Conservation (phyloP, 805 yeast species). For the Teunomyces gatunensis region DNA sequence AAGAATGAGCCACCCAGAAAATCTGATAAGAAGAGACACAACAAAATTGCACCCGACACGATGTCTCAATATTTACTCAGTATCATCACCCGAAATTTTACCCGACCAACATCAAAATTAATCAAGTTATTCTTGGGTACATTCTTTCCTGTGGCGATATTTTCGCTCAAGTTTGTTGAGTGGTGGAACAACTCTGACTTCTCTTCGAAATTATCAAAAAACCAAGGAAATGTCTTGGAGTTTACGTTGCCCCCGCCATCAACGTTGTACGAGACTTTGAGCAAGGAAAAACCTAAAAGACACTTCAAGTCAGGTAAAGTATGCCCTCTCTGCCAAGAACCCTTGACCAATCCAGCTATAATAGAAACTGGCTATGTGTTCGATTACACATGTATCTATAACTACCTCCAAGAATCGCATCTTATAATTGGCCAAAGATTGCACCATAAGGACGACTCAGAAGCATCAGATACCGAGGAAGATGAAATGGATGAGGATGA, state of each 20-base stretch:
- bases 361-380: slow-evolving; percentile 90
- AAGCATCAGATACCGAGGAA: slow-evolving; percentile 17
- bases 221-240: slow-evolving; percentile 45
- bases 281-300: slow-evolving; percentile 15
- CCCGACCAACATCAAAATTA: slow-evolving; percentile 30
- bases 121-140: slow-evolving; percentile 41
- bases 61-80: slow-evolving; percentile 32
- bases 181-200: slow-evolving; percentile 90
- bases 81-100: slow-evolving; percentile 18
- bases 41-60: slow-evolving; percentile 42
- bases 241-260: slow-evolving; percentile 50
- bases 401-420: slow-evolving; percentile 52
- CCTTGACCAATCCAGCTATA: slow-evolving; percentile 74
- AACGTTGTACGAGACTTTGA: slow-evolving; percentile 15
- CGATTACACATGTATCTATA: slow-evolving; percentile 83
- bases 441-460: slow-evolving; percentile 12
- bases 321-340: slow-evolving; percentile 71
- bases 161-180: slow-evolving; percentile 77
- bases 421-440: slow-evolving; percentile 21
- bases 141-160: slow-evolving; percentile 77
- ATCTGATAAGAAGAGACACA: slow-evolving; percentile 12
- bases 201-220: slow-evolving; percentile 54
- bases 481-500: slow-evolving; percentile 7
- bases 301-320: slow-evolving; percentile 27
- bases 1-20: slow-evolving; percentile 27